A percentile compares a stretch with the other conserved stretches of the same genome.
Evolutionary conservation across 805 yeast genomes (phyloP).

Genomic region (Nakazawaea wickerhamii): DNA sequence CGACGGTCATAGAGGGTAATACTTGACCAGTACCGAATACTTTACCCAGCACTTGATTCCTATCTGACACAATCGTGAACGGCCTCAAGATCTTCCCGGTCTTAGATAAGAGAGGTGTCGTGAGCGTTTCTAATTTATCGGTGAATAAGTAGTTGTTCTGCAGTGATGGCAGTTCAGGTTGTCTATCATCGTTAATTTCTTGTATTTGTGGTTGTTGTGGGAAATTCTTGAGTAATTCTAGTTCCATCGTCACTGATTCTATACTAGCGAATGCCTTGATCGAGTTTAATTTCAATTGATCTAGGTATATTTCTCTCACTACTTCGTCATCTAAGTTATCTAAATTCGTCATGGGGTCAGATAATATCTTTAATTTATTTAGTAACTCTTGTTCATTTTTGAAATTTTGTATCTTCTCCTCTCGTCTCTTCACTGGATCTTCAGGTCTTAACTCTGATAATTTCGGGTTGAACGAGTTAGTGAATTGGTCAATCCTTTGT

Average conservation of each 20-base stretch:
- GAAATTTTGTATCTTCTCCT: constrained; percentile 66
- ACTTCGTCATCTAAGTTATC: constrained; percentile 57
- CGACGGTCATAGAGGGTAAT: constrained; percentile 91
- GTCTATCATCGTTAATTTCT: constrained; percentile 15
- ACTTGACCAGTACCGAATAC: constrained; percentile 91
- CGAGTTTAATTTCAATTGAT: constrained; percentile 48
- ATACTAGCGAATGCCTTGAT: constrained; percentile 50
- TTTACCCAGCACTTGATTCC: constrained; percentile 51
- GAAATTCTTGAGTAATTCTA: constrained; percentile 50
- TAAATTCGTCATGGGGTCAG: constrained; percentile 25
- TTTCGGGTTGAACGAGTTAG: constrained; percentile 35
- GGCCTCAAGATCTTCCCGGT: constrained; percentile 81
- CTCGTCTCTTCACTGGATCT: constrained; percentile 47
- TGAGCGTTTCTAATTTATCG: constrained; percentile 51
- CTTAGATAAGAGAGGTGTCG: constrained; percentile 52
- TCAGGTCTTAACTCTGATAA: constrained; percentile 29
- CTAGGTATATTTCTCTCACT: constrained; percentile 48
- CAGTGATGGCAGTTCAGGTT: constrained; percentile 11
- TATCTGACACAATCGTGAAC: constrained; percentile 63
- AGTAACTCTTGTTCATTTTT: constrained; percentile 53
- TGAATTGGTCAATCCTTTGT: constrained; percentile 34
- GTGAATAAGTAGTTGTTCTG: constrained; percentile 49
- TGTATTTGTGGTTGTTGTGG: constrained; percentile 25
- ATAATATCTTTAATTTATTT: constrained; percentile 35
- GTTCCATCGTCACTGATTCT: constrained; percentile 60